Percentiles rank a stretch among this genome's conserved stretches.
These are phyloP conservation scores for Penicillium sp. DNA, from an alignment of 2,329 filamentous ascomycete species.

Conservation along the genomic window DNA sequence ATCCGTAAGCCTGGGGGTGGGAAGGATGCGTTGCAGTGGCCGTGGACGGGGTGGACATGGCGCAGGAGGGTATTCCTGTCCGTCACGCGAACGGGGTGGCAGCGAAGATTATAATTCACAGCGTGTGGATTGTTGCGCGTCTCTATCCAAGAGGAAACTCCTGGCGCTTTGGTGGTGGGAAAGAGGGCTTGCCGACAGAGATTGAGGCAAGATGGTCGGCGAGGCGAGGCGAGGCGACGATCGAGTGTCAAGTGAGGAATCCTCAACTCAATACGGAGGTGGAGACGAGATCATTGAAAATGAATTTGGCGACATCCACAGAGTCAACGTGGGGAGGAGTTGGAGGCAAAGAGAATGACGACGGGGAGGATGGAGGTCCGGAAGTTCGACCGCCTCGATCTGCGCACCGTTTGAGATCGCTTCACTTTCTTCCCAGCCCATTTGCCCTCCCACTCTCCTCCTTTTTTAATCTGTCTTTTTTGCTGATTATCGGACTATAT, in stretches of 20 bases:
- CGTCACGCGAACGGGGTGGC: conserved; percentile 29
- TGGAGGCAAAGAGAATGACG: conserved; percentile 12
- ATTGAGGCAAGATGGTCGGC: conserved; percentile 9
- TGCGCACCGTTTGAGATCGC: background rate
- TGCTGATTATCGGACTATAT: background rate
- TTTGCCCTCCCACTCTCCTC: background rate
- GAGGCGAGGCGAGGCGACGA: conserved; percentile 10
- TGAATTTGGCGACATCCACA: conserved; percentile 15
- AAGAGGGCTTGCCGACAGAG: background rate
- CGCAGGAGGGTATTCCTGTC: conserved; percentile 31
- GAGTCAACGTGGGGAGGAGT: conserved; percentile 2
- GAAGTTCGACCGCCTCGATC: conserved; percentile 16
- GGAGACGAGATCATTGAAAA: conserved; percentile 12
- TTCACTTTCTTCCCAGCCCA: background rate
- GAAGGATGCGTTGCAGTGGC: conserved; percentile 72
- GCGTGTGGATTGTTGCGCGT: conserved; percentile 4
- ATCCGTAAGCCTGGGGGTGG: conserved; percentile 65
- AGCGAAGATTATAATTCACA: conserved; percentile 14
- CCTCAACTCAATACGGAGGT: conserved; percentile 16
- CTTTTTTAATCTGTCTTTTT: background rate
- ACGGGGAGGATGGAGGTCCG: conserved; percentile 28
- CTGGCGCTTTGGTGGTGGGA: background rate
- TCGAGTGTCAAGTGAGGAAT: conserved; percentile 17
- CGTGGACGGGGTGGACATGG: conserved; percentile 81
- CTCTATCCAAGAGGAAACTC: background rate